phyloP scores from a whole-genome alignment of 73 alveolate genomes.

The Effrenium voratum region DNA sequence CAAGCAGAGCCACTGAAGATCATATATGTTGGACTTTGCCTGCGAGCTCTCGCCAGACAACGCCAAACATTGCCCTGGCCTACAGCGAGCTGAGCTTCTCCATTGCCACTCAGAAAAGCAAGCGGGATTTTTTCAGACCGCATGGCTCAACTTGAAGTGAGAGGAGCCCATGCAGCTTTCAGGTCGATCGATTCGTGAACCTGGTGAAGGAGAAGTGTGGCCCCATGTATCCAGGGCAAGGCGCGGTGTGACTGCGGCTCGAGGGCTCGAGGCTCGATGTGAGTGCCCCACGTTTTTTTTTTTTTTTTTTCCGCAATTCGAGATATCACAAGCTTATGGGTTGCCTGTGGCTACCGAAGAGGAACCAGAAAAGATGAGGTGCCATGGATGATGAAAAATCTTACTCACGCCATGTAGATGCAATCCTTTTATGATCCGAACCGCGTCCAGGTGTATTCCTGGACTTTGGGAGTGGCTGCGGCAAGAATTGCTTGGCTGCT shows the following conservation, averaged over 20 bases:
- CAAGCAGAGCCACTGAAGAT: background rate
- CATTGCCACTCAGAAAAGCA: conserved; percentile 19
- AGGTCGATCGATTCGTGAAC: conserved; percentile 60
- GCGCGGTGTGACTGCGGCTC: background rate
- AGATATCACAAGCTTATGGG: background rate
- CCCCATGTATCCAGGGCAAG: conserved; percentile 65
- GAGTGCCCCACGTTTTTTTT: background rate
- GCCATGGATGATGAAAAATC: too few species aligned
- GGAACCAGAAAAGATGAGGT: background rate
- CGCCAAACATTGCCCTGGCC: conserved; percentile 84
- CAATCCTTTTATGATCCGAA: too few species aligned
- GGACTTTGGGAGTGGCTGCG: conserved; percentile 90
- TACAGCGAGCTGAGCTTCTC: conserved; percentile 80
- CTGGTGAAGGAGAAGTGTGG: conserved; percentile 79
- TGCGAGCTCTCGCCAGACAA: background rate
- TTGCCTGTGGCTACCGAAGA: background rate
- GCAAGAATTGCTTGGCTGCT: conserved; percentile 80
- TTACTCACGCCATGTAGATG: too few species aligned
- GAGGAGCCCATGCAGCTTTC: background rate
- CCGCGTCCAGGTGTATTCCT: conserved; percentile 35
- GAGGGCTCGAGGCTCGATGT: background rate
- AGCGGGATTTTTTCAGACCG: background rate
- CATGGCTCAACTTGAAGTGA: background rate
- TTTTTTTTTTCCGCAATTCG: background rate
- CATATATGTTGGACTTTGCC: too few species aligned